These are phyloP conservation scores for Erigeron philadelphicus DNA, from an alignment of 140 eudicot species.

Conservation along the genomic window DNA sequence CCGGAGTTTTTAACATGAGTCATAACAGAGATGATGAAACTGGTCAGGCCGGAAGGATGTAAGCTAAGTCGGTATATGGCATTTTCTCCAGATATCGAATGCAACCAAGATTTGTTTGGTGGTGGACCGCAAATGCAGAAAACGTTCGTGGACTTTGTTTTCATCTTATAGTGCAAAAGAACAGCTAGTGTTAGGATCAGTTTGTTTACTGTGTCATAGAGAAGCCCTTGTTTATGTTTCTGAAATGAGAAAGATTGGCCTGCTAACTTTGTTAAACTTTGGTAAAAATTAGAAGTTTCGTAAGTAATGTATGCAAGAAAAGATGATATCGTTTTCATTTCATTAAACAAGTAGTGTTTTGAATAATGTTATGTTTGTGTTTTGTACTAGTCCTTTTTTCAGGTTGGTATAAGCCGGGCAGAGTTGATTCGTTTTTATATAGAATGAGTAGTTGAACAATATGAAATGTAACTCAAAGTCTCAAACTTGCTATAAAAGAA, in stretches of 20 bases:
- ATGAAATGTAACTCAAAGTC: background rate
- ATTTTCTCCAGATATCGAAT: background rate
- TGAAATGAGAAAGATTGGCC: background rate
- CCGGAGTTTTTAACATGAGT: conserved; percentile 27
- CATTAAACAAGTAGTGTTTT: background rate
- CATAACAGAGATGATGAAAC: conserved; percentile 28
- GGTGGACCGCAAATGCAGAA: conserved; percentile 5
- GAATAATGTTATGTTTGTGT: background rate
- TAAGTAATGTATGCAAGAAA: conserved; percentile 23
- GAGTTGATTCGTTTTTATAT: background rate
- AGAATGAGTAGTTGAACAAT: background rate
- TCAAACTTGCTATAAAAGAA: conserved; percentile 15
- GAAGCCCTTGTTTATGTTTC: conserved; percentile 25
- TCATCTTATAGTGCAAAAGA: conserved; percentile 17
- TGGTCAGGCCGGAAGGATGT: conserved; percentile 24
- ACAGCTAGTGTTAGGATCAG: conserved; percentile 26
- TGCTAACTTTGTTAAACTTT: conserved; percentile 24
- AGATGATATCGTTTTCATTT: conserved; percentile 12
- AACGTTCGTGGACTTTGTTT: conserved; percentile 14
- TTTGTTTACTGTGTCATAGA: conserved; percentile 18
- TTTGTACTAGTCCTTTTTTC: background rate
- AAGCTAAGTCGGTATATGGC: conserved; percentile 15
- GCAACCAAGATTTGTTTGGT: conserved; percentile 3
- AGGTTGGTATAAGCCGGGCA: background rate
- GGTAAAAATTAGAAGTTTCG: conserved; percentile 21